Base-by-base conservation (phyloP, 805 yeast species). In the Cephaloascus fragrans region DNA sequence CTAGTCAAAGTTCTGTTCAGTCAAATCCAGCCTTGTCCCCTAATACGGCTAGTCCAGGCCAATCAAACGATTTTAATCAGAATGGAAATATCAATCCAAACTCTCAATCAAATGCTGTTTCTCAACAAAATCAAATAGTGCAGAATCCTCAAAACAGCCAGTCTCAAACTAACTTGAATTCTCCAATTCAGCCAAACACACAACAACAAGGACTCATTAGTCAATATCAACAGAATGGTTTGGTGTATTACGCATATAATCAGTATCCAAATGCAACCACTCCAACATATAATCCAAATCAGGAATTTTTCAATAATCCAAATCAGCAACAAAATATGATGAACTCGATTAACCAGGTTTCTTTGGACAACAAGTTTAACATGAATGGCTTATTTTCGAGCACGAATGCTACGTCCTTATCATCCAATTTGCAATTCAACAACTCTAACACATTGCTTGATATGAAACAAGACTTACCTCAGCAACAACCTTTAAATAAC, bases 361-460 rank as follows among this genome's bases (percentile, higher is more conserved):
- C 28, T 23, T 8, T 23, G 28, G 28, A 23, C 28, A 23, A 23
- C 12, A 23, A 23, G 28, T 23, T 23, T 12, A 23, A 23, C 12
- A 23, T 23, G 28, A 23, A 23, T 23, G 28, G 28, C 6, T 23
- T 23, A 23, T 23, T 23, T 12, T 12, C 28, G 12, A 23, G 12
- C 12, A 23, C 28, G 12, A 23, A 6, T 8, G 20, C 36, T 4
- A n/a, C 37, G 17, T 16, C 26, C 15, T 19, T 35, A 26, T 19
- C 20, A 28, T 19, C 36, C 16, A 28, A 4, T 33, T 19, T 32
- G 8, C 35, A 47, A 44, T 39, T 49, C 44, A 41, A 44, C 53
- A 37, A 43, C 48, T 9, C 39, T 39, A 8, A 46, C 51, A 0
- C 43, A 41, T 34, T 53, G 49, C 18, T 41, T 17, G 10, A 41